Evolutionary conservation across 1,139 yeast species (phyloP).

Genomic region (Zygosaccharomyces sapae): DNA sequence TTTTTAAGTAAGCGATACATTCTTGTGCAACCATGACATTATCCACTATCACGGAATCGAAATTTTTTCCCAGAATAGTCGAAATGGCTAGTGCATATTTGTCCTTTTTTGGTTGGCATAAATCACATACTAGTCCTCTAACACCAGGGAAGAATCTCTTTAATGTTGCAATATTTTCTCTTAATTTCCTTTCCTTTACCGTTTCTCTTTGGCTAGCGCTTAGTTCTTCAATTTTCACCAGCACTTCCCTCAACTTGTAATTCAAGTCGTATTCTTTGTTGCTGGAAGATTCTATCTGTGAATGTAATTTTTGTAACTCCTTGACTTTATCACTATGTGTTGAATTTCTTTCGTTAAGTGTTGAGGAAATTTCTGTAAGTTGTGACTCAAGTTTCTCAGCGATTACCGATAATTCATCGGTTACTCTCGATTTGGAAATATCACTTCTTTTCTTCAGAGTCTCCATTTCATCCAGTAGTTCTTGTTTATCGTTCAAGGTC

Average conservation of each 20-base stretch:
- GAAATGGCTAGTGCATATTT: conserved; percentile 75
- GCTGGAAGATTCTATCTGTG: conserved; percentile 35
- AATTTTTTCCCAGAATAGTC: conserved; percentile 72
- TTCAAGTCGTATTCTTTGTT: conserved; percentile 48
- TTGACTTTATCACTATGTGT: conserved; percentile 42
- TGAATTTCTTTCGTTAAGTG: conserved; percentile 44
- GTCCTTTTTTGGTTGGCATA: conserved; percentile 74
- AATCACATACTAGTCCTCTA: conserved; percentile 71
- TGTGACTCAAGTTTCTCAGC: conserved; percentile 43
- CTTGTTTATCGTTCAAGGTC: conserved; percentile 45
- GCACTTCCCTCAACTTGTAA: conserved; percentile 59
- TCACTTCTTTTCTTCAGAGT: conserved; percentile 41
- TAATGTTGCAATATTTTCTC: conserved; percentile 68
- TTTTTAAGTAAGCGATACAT: conserved; percentile 79
- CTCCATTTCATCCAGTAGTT: conserved; percentile 41
- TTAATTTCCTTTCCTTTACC: conserved; percentile 57
- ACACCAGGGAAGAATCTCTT: conserved; percentile 78
- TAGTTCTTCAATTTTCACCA: conserved; percentile 62
- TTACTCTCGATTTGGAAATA: conserved; percentile 40
- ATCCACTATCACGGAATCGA: conserved; percentile 83
- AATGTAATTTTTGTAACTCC: conserved; percentile 34
- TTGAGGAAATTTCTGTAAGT: conserved; percentile 39
- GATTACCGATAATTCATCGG: conserved; percentile 38
- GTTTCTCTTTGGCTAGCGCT: conserved; percentile 75
- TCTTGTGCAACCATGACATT: conserved; percentile 68